Percentiles rank a stretch among this genome's conserved stretches.
phyloP scores from a whole-genome alignment of 2,329 filamentous ascomycete species.

The Cylindrodendrum hubeiense region DNA sequence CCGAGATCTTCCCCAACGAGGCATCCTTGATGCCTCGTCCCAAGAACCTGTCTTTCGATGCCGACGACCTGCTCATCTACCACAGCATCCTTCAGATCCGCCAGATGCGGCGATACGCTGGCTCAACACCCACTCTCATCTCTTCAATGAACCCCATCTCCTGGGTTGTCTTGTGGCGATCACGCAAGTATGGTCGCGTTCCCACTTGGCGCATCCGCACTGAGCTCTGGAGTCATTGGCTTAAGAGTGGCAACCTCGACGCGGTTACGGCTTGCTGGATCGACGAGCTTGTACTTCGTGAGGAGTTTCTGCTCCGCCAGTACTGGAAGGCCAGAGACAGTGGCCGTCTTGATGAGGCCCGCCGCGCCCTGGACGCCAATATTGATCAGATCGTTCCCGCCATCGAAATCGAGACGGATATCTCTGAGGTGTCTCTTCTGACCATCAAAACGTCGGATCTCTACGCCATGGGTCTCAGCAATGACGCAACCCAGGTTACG shows the following conservation, averaged over 20 bases:
- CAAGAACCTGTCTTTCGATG: conserved; percentile 28
- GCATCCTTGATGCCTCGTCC: conserved; percentile 11
- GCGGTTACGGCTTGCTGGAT: conserved; percentile 34
- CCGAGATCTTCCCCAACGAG: conserved; percentile 21
- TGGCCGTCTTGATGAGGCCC: conserved; percentile 19
- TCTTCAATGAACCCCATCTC: conserved; percentile 15
- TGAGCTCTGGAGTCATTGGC: conserved; percentile 34
- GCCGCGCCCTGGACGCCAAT: conserved; percentile 21
- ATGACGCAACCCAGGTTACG: conserved; percentile 34
- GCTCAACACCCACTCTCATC: conserved; percentile 6
- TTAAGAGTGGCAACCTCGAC: conserved; percentile 23
- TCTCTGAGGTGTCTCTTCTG: conserved; percentile 28
- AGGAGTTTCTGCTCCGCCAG: conserved; percentile 23
- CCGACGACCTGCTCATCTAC: conserved; percentile 29
- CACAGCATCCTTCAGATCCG: conserved; percentile 25
- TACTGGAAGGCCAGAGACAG: conserved; percentile 33
- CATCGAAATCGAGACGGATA: conserved; percentile 34
- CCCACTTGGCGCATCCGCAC: conserved; percentile 36
- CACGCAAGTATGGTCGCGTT: conserved; percentile 26
- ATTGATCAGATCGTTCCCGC: conserved; percentile 34
- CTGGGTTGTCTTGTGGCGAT: conserved; percentile 26
- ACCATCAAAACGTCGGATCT: conserved; percentile 35
- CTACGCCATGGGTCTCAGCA: conserved; percentile 36
- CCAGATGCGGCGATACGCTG: conserved; percentile 24
- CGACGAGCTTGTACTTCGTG: conserved; percentile 33